Percentiles rank a stretch among this genome's conserved stretches.
Evolutionary conservation across 768 basidiomycete genomes (phyloP).

Genomic region (Wakefieldia striispora): DNA sequence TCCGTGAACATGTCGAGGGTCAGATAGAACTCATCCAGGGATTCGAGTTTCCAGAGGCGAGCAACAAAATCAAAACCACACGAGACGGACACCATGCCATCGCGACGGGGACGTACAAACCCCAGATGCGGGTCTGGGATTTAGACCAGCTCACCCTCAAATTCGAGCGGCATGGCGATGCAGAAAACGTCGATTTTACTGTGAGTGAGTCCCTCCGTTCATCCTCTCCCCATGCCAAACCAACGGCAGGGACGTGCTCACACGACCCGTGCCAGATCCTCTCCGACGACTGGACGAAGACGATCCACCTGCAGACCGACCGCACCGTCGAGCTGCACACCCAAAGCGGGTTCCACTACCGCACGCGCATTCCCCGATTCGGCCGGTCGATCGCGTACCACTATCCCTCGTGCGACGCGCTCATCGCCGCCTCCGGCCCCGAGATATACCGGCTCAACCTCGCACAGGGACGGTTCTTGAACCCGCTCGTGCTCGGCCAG

Average conservation of each 20-base stretch:
- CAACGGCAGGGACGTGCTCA: background rate
- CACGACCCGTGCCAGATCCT: slow-evolving; percentile 57
- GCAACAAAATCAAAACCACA: slow-evolving; percentile 87
- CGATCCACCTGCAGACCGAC: slow-evolving; percentile 94
- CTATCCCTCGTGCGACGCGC: slow-evolving; percentile 88
- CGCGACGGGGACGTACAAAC: slow-evolving; percentile 97
- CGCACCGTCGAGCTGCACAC: slow-evolving; percentile 94
- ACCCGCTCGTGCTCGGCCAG: slow-evolving; percentile 61
- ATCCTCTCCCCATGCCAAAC: background rate
- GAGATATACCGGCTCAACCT: slow-evolving; percentile 94
- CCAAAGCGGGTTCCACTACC: slow-evolving; percentile 89
- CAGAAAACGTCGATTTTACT: slow-evolving; percentile 97
- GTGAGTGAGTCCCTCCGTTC: slow-evolving; percentile 60
- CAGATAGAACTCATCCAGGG: slow-evolving; percentile 91
- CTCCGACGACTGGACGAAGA: slow-evolving; percentile 98
- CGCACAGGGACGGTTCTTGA: slow-evolving; percentile 92
- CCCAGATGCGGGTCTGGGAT: slow-evolving; percentile 95
- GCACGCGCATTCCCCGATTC: slow-evolving; percentile 90
- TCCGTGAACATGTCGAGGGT: slow-evolving; percentile 75
- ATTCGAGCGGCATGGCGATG: slow-evolving; percentile 94
- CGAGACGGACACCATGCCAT: slow-evolving; percentile 90
- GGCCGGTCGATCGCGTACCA: slow-evolving; percentile 93
- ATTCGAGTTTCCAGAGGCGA: slow-evolving; percentile 96
- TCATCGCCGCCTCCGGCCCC: slow-evolving; percentile 78
- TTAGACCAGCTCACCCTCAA: slow-evolving; percentile 89